Percentiles rank a stretch among this genome's conserved stretches.
These are phyloP conservation scores for Trichosporon coremiiforme DNA, from an alignment of 1,284 basidiomycete genomes.

Conservation along the genomic window DNA sequence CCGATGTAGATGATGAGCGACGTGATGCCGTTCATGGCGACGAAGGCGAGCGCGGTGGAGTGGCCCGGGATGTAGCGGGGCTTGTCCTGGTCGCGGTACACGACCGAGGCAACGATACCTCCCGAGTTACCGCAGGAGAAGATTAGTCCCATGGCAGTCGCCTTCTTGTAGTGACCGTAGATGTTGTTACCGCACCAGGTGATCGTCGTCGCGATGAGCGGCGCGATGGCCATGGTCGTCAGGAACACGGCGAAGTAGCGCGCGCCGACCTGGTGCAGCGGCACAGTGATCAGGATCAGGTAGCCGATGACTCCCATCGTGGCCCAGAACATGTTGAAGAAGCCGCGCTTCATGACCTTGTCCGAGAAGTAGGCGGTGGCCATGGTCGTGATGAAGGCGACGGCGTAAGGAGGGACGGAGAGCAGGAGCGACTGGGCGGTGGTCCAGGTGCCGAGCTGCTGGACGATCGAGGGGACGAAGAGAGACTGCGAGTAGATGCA, in stretches of 20 bases:
- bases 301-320: conserved; percentile 56
- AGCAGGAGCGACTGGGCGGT: conserved; percentile 55
- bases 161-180: conserved; percentile 54
- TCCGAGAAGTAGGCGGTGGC: conserved; percentile 55
- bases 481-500: conserved; percentile 56
- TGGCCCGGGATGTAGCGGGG: conserved; percentile 53
- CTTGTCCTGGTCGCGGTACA: conserved; percentile 49
- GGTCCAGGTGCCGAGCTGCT: conserved; percentile 54
- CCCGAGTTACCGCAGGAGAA: conserved; percentile 59
- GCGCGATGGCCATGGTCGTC: conserved; percentile 53
- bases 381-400: conserved; percentile 59
- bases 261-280: conserved; percentile 39
- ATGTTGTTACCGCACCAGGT: conserved; percentile 58
- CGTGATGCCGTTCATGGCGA: conserved; percentile 46
- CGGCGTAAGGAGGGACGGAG: conserved; percentile 57
- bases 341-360: conserved; percentile 50
- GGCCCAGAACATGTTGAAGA: conserved; percentile 58
- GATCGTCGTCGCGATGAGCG: conserved; percentile 58
- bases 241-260: conserved; percentile 59
- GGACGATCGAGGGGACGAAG: conserved; percentile 58
- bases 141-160: conserved; percentile 58
- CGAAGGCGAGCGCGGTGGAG: conserved; percentile 54
- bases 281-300: conserved; percentile 34
- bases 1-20: conserved; percentile 50
- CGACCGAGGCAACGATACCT: conserved; percentile 57